Evolutionary conservation across 305 asterid genomes (phyloP).

Genomic region (Salvia sclarea): DNA sequence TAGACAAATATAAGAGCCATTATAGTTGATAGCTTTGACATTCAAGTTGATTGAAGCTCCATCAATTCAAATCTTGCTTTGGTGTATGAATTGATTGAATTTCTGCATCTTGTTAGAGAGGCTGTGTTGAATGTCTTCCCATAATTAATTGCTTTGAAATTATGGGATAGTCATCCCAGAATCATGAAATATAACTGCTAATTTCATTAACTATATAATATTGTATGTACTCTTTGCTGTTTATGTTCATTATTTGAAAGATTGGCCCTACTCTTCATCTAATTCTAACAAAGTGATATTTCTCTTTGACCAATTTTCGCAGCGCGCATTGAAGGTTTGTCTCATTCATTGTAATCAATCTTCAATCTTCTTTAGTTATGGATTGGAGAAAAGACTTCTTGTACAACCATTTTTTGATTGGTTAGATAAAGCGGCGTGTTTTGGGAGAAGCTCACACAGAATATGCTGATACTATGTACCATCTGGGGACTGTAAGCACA

Average conservation of each 20-base stretch:
- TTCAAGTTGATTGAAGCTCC: constrained; percentile 8
- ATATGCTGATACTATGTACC: constrained; percentile 93
- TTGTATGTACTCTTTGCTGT: constrained; percentile 2
- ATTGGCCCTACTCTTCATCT: constrained; percentile 20
- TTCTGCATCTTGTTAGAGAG: constrained; percentile 4
- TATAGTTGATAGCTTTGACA: constrained; percentile 14
- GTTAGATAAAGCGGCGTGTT: constrained; percentile 80
- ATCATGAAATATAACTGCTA: constrained; percentile 15
- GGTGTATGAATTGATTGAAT: no score
- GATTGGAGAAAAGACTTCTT: constrained; percentile 31
- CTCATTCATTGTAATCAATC: constrained; percentile 27
- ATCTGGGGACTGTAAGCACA: constrained; percentile 81
- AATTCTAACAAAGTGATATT: constrained; percentile 36
- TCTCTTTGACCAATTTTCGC: constrained; percentile 43
- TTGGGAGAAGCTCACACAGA: constrained; percentile 81
- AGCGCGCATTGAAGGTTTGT: constrained; percentile 92
- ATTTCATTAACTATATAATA: constrained; percentile 6
- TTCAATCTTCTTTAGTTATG: constrained; percentile 36
- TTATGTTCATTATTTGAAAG: constrained; percentile 16
- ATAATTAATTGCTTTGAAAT: constrained; percentile 3
- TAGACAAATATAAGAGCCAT: constrained; percentile 11
- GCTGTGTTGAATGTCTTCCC: not conserved
- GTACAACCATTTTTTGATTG: constrained; percentile 36
- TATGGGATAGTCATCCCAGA: constrained; percentile 19
- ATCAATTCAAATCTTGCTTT: not conserved